A percentile compares a stretch with the other conserved stretches of the same genome.
phyloP scores from a whole-genome alignment of 345 rosid genomes.

The Microcos paniculata region DNA sequence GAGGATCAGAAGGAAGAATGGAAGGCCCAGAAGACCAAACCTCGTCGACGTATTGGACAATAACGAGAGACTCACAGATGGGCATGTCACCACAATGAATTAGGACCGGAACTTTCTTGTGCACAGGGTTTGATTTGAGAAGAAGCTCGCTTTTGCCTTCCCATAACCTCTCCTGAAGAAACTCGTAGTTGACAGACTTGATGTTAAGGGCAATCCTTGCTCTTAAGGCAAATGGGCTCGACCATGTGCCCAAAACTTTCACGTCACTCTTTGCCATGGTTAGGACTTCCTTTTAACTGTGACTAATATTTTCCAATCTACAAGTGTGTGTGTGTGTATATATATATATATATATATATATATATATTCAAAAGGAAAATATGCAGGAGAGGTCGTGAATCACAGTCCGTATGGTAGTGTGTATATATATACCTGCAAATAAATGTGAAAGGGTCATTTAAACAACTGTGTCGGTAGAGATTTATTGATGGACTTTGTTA shows the following conservation, averaged over 20 bases:
- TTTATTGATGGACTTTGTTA: too few species aligned
- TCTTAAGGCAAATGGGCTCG: slow-evolving; percentile 80
- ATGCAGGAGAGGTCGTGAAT: too few species aligned
- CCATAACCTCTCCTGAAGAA: slow-evolving; percentile 46
- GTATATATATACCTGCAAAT: too few species aligned
- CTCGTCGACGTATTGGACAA: slow-evolving; percentile 70
- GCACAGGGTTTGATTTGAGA: slow-evolving; percentile 65
- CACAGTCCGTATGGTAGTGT: too few species aligned
- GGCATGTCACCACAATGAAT: slow-evolving; percentile 59
- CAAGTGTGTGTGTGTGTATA: slow-evolving; percentile 4
- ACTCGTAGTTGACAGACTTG: slow-evolving; percentile 61
- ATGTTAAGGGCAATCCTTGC: slow-evolving; percentile 68
- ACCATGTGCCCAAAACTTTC: slow-evolving; percentile 66
- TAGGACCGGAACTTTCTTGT: slow-evolving; percentile 80
- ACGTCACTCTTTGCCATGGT: slow-evolving; percentile 23
- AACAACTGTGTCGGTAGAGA: too few species aligned
- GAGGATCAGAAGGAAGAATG: slow-evolving; percentile 64
- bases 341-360: too few species aligned
- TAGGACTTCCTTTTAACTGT: not conserved
- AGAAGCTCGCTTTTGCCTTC: slow-evolving; percentile 58
- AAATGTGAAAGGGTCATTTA: too few species aligned
- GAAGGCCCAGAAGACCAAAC: slow-evolving; percentile 61
- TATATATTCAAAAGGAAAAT: too few species aligned
- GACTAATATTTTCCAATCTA: slow-evolving; percentile 9
- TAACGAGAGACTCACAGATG: slow-evolving; percentile 64